Conservation (phyloP, 495 filamentous ascomycete species). For the Neurospora sp. region DNA sequence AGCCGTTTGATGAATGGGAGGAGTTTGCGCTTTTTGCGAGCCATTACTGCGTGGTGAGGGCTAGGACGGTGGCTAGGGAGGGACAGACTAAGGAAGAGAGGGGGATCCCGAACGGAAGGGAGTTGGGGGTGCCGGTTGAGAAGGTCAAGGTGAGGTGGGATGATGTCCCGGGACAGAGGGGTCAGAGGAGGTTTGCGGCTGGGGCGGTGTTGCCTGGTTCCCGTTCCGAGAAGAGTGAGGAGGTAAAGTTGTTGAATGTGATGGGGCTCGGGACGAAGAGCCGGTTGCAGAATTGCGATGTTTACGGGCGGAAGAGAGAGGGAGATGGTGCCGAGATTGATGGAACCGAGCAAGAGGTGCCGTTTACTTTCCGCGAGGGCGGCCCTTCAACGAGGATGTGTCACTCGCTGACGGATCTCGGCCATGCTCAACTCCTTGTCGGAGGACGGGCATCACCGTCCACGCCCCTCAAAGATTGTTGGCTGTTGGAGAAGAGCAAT, state of each 20-base stretch:
- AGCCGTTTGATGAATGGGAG: slow-evolving; percentile 94
- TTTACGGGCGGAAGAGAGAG: slow-evolving; percentile 32
- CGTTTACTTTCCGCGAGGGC: slow-evolving; percentile 18
- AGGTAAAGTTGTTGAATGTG: slow-evolving; percentile 25
- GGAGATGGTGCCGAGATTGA: background rate
- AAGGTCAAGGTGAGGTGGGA: slow-evolving; percentile 12
- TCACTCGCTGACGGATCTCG: slow-evolving; percentile 59
- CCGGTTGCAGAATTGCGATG: slow-evolving; percentile 50
- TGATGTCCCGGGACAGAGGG: slow-evolving; percentile 22
- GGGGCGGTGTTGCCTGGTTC: slow-evolving; percentile 15
- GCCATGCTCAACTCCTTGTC: slow-evolving; percentile 48
- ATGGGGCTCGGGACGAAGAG: slow-evolving; percentile 54
- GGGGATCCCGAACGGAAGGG: background rate
- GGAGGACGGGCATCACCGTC: slow-evolving; percentile 72
- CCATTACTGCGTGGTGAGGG: slow-evolving; percentile 78
- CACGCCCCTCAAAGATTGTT: slow-evolving; percentile 57
- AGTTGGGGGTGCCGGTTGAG: background rate
- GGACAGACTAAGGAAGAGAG: background rate
- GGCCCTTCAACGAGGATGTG: slow-evolving; percentile 55
- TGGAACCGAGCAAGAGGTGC: background rate
- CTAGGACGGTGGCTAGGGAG: slow-evolving; percentile 21
- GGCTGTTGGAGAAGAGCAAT: slow-evolving; percentile 44
- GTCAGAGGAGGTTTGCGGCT: slow-evolving; percentile 34
- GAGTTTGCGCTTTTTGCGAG: slow-evolving; percentile 79
- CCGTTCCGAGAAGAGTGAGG: background rate